phyloP scores from a whole-genome alignment of 2,329 filamentous ascomycete species.

The Pseudogymnoascus destructans region DNA sequence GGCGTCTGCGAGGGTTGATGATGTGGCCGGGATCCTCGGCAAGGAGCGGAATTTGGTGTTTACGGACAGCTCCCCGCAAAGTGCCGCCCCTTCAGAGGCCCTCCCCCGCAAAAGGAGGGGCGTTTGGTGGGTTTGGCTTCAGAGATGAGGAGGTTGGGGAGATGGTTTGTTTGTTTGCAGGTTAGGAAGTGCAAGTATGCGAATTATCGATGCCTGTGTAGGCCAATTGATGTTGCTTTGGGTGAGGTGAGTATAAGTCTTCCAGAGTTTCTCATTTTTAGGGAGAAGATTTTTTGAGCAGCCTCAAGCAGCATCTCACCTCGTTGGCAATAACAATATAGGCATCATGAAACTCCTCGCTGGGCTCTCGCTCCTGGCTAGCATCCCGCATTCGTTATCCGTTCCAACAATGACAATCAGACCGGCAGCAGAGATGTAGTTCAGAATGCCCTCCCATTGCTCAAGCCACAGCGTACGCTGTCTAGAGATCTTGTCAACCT shows the following conservation, averaged over 20 bases:
- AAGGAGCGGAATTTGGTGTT: not conserved
- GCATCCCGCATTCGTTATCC: not conserved
- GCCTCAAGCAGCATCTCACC: not conserved
- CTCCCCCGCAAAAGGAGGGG: not conserved
- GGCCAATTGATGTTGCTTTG: not conserved
- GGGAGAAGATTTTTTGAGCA: not conserved
- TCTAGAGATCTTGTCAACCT: constrained; percentile 16
- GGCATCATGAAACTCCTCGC: not conserved
- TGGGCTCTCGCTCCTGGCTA: not conserved
- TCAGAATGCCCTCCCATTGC: constrained; percentile 12
- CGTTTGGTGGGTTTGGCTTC: not conserved
- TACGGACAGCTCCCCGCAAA: not conserved
- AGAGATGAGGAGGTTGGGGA: not conserved
- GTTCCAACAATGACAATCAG: not conserved
- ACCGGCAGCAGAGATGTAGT: not conserved
- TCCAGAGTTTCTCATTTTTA: not conserved
- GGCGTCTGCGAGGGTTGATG: not conserved
- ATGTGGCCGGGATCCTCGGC: not conserved
- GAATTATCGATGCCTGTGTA: not conserved
- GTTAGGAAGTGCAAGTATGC: not conserved
- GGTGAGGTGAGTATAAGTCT: not conserved
- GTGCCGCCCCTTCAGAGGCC: not conserved
- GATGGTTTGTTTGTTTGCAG: not conserved
- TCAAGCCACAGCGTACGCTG: constrained; percentile 16
- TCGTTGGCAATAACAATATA: not conserved